These are phyloP conservation scores for Bacterosira constricta DNA, from an alignment of 108 stramenopile genomes.

Conservation along the genomic window DNA sequence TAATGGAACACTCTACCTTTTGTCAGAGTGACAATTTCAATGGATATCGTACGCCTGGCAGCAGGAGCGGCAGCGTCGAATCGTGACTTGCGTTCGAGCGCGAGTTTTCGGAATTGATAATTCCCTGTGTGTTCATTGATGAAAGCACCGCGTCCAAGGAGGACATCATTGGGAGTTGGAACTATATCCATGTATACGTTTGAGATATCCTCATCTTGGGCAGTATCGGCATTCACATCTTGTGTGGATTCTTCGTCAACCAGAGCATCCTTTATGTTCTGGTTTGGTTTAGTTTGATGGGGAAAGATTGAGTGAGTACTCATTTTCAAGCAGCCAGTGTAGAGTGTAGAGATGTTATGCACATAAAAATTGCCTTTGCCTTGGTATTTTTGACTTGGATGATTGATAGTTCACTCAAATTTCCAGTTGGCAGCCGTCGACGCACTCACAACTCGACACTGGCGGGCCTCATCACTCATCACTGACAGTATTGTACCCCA, in stretches of 20 bases:
- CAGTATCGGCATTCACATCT: neutral
- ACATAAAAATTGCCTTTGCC: too few relatives aligned
- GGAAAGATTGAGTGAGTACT: too few relatives aligned
- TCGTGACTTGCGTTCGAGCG: constrained; percentile 54
- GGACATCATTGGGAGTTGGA: constrained; percentile 53
- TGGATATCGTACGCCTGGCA: constrained; percentile 63
- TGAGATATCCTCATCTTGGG: neutral
- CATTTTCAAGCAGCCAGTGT: too few relatives aligned
- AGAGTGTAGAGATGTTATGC: too few relatives aligned
- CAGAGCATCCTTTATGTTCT: neutral
- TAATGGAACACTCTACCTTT: neutral
- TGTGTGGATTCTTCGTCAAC: neutral
- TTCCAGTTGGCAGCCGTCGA: too few relatives aligned
- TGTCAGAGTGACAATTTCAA: constrained; percentile 56
- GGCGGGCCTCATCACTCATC: too few relatives aligned
- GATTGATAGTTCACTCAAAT: too few relatives aligned
- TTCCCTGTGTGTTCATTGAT: constrained; percentile 59
- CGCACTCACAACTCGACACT: too few relatives aligned
- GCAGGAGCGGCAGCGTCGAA: constrained; percentile 68
- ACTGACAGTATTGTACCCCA: too few relatives aligned
- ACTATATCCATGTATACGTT: neutral
- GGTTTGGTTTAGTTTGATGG: too few relatives aligned
- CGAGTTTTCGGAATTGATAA: constrained; percentile 52
- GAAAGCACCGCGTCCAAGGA: constrained; percentile 71
- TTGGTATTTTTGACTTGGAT: too few relatives aligned